These are phyloP conservation scores for Psilocybe subaeruginosa DNA, from an alignment of 768 basidiomycete species.

Conservation along the genomic window DNA sequence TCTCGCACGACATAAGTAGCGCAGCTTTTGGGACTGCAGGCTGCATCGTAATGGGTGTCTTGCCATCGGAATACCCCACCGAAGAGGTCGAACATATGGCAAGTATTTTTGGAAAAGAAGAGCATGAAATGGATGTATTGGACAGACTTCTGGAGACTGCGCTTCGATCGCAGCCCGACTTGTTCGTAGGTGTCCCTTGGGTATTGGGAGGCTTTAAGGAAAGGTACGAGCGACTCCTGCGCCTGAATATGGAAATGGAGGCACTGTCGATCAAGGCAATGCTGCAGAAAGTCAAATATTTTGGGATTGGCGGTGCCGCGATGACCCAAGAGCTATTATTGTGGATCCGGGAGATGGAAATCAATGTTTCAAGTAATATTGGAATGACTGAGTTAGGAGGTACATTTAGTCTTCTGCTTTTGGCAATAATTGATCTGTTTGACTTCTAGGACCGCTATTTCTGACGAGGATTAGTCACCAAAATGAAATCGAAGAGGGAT, in stretches of 20 bases:
- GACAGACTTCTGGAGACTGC: constrained; percentile 15
- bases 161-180: constrained; percentile 14
- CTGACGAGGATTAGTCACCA: constrained; percentile 6
- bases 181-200: constrained; percentile 29
- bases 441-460: constrained; percentile 24
- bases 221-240: constrained; percentile 2
- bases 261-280: constrained; percentile 5
- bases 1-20: constrained; percentile 21
- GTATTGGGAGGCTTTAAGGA: constrained; percentile 26
- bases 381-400: constrained; percentile 34
- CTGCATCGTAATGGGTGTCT: constrained; percentile 28
- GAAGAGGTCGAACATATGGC: background rate
- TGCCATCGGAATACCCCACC: constrained; percentile 22
- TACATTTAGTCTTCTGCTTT: constrained; percentile 3
- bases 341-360: constrained; percentile 22
- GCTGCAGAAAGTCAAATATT: constrained; percentile 21
- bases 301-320: constrained; percentile 24
- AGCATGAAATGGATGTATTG: constrained; percentile 15
- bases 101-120: constrained; percentile 1
- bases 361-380: constrained; percentile 21
- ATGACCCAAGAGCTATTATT: constrained; percentile 16
- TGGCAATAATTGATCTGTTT: background rate
- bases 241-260: background rate
- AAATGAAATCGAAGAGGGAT: constrained; percentile 15
- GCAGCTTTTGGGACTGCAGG: constrained; percentile 25